Evolutionary conservation across 768 basidiomycete species (phyloP).

Genomic region (Russula olivacea): DNA sequence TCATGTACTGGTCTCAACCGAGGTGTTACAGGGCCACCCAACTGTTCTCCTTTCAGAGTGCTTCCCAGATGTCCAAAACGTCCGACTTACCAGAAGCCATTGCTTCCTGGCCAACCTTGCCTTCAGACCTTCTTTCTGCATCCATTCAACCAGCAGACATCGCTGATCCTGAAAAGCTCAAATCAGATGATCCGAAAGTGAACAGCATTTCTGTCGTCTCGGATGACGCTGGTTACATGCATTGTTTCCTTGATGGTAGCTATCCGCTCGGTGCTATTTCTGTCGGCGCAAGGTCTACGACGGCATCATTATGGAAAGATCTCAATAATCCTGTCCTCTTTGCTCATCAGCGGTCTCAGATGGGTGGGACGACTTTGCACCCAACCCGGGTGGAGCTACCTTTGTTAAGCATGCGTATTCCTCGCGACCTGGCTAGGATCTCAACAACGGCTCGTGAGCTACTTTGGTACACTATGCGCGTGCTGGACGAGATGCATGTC

Average conservation of each 20-base stretch:
- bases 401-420: constrained; percentile 47
- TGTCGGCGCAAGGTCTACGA: constrained; percentile 31
- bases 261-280: constrained; percentile 59
- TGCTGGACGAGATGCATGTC: constrained; percentile 64
- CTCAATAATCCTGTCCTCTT: constrained; percentile 43
- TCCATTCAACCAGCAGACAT: constrained; percentile 49
- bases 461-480: constrained; percentile 62
- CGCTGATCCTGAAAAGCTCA: constrained; percentile 36
- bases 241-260: constrained; percentile 69
- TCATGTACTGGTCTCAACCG: constrained; percentile 9
- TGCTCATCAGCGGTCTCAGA: constrained; percentile 39
- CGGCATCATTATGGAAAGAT: constrained; percentile 43
- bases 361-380: constrained; percentile 31
- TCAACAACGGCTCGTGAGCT: constrained; percentile 68
- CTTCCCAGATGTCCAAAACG: constrained; percentile 46
- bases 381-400: constrained; percentile 51
- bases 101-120: constrained; percentile 62
- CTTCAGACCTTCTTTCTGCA: constrained; percentile 47
- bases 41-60: constrained; percentile 75
- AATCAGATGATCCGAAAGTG: constrained; percentile 47
- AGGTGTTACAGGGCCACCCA: constrained; percentile 54
- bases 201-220: constrained; percentile 57
- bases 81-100: constrained; percentile 53
- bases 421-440: constrained; percentile 64
- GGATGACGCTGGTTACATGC: constrained; percentile 52